These are phyloP conservation scores for Colletotrichum sp. DNA, from an alignment of 2,329 filamentous ascomycete species.

Conservation along the genomic window DNA sequence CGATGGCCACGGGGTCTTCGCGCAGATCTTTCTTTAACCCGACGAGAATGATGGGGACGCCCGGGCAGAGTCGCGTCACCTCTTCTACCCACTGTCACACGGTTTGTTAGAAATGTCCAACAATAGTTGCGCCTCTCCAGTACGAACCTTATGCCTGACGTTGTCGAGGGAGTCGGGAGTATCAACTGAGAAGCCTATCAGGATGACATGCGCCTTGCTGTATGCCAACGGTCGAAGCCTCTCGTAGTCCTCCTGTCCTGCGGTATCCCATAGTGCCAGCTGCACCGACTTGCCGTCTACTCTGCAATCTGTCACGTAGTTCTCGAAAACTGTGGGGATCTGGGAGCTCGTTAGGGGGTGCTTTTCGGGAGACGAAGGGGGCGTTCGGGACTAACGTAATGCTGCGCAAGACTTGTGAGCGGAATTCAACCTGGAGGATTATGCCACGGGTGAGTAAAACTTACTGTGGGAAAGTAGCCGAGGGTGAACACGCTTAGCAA, in stretches of 20 bases:
- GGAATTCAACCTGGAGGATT: slow-evolving; percentile 26
- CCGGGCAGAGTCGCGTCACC: slow-evolving; percentile 88
- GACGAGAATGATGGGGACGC: slow-evolving; percentile 93
- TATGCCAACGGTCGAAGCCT: slow-evolving; percentile 93
- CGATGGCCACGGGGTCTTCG: slow-evolving; percentile 90
- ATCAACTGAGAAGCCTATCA: slow-evolving; percentile 95
- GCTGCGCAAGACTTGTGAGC: slow-evolving; percentile 41
- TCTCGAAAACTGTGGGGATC: slow-evolving; percentile 98
- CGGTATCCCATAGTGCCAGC: slow-evolving; percentile 98
- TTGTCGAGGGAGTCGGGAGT: slow-evolving; percentile 96
- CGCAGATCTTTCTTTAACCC: slow-evolving; percentile 97
- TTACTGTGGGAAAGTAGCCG: slow-evolving; percentile 95
- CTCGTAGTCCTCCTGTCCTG: slow-evolving; percentile 98
- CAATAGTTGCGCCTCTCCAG: neutral
- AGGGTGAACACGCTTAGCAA: slow-evolving; percentile 96
- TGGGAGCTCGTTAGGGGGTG: slow-evolving; percentile 36
- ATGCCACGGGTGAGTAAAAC: slow-evolving; percentile 40
- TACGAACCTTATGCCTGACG: slow-evolving; percentile 89
- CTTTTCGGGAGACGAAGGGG: slow-evolving; percentile 6
- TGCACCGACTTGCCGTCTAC: slow-evolving; percentile 99
- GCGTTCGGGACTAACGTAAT: slow-evolving; percentile 57
- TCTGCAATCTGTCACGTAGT: slow-evolving; percentile 98
- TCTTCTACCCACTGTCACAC: slow-evolving; percentile 86
- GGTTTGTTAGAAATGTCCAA: neutral
- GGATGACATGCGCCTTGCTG: slow-evolving; percentile 94